phyloP scores from a whole-genome alignment of 1,284 basidiomycete species.

The Boletus hoseneyae region DNA sequence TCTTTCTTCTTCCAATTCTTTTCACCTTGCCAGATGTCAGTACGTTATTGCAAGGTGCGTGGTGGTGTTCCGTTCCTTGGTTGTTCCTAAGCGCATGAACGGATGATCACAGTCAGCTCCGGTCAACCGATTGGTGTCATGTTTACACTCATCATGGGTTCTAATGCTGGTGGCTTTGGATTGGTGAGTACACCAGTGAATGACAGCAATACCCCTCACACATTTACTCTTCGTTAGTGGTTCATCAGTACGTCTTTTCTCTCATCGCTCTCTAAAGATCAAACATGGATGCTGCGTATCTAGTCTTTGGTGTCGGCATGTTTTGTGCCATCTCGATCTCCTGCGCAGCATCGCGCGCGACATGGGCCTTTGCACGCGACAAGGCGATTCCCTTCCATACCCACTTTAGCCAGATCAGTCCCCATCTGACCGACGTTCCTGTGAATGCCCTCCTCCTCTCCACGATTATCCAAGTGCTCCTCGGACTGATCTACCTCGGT shows the following conservation, averaged over 20 bases:
- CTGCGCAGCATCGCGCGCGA: constrained; percentile 64
- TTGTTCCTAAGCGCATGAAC: not conserved
- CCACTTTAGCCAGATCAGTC: constrained; percentile 48
- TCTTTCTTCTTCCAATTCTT: constrained; percentile 66
- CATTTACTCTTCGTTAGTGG: constrained; percentile 35
- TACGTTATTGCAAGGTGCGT: constrained; percentile 48
- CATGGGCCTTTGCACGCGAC: constrained; percentile 71
- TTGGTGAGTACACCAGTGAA: constrained; percentile 35
- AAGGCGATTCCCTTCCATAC: constrained; percentile 57
- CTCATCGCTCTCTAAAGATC: not conserved
- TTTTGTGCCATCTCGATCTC: constrained; percentile 61
- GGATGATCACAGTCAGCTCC: constrained; percentile 43
- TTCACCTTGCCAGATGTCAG: constrained; percentile 63
- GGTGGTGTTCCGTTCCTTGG: not conserved
- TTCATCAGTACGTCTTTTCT: constrained; percentile 39
- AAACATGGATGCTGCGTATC: not conserved
- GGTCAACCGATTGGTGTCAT: constrained; percentile 67
- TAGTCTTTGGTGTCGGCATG: constrained; percentile 51
- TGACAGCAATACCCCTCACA: not conserved
- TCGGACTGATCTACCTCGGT: constrained; percentile 53
- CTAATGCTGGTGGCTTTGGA: constrained; percentile 60
- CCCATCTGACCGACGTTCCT: constrained; percentile 42
- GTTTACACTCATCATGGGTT: constrained; percentile 63
- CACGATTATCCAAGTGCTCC: constrained; percentile 50
- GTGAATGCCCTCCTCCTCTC: constrained; percentile 59